Conservation (phyloP, 139 green algal species). For the Coelastrella sp. region DNA sequence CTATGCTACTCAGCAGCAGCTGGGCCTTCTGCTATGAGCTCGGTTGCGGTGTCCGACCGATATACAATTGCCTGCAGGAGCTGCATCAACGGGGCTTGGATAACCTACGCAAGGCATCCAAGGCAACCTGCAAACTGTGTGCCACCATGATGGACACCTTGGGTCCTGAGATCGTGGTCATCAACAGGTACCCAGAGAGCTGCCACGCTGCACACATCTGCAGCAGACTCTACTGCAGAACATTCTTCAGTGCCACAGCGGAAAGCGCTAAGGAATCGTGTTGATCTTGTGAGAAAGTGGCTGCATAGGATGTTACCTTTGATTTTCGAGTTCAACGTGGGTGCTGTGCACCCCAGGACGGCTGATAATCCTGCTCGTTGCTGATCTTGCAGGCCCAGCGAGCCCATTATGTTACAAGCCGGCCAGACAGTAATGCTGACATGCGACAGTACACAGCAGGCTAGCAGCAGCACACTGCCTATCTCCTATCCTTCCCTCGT, state of each 20-base stretch:
- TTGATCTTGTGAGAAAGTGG: background rate
- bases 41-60: background rate
- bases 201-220: background rate
- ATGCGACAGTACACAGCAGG: constrained; percentile 55
- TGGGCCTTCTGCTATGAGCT: background rate
- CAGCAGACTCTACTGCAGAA: no score
- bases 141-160: constrained; percentile 86
- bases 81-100: constrained; percentile 77
- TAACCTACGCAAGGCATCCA: constrained; percentile 79
- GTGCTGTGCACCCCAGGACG: background rate
- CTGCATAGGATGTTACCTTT: background rate
- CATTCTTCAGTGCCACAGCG: no score
- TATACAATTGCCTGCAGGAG: constrained; percentile 45
- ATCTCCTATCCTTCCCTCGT: constrained; percentile 67
- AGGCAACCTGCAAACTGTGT: constrained; percentile 74
- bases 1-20: background rate
- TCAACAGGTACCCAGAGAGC: constrained; percentile 60
- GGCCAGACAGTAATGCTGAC: constrained; percentile 74
- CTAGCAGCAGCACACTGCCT: constrained; percentile 63
- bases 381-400: constrained; percentile 48
- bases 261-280: background rate
- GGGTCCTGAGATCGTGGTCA: constrained; percentile 75
- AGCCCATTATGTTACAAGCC: constrained; percentile 67
- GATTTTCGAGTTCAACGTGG: background rate
- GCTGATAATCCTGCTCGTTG: no score